These are phyloP conservation scores for Aspergillus chevalieri DNA, from an alignment of 2,329 filamentous ascomycete genomes.

Conservation along the genomic window DNA sequence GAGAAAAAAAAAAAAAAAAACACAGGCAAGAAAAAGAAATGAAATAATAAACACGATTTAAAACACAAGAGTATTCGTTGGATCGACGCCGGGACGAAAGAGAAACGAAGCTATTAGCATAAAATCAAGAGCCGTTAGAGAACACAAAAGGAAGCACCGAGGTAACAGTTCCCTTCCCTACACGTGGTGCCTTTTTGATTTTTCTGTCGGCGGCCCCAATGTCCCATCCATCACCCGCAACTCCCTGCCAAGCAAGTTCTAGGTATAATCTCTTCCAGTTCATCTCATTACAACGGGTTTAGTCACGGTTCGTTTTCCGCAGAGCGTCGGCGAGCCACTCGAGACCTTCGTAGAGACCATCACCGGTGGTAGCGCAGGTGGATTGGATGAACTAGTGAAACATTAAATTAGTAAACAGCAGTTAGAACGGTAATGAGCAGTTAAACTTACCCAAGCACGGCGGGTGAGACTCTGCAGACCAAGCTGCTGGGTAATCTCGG, in stretches of 20 bases:
- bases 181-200: conserved; percentile 17
- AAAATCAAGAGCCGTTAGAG: conserved; percentile 34
- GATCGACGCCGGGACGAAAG: conserved; percentile 28
- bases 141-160: conserved; percentile 27
- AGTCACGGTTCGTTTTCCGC: conserved; percentile 58
- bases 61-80: conserved; percentile 19
- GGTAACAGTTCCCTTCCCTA: conserved; percentile 26
- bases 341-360: conserved; percentile 98
- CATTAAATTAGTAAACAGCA: conserved; percentile 3
- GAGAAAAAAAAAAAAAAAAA: conserved; percentile 6
- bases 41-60: conserved; percentile 24
- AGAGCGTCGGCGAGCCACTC: conserved; percentile 84
- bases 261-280: conserved; percentile 25
- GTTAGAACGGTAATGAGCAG: not conserved
- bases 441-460: conserved; percentile 84
- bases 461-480: conserved; percentile 98
- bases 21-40: conserved; percentile 10
- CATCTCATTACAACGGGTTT: conserved; percentile 30
- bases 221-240: conserved; percentile 32
- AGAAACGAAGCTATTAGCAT: conserved; percentile 37
- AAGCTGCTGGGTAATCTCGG: conserved; percentile 99
- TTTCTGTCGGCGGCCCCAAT: conserved; percentile 20
- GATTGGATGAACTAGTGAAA: conserved; percentile 87
- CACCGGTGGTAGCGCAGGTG: conserved; percentile 96
- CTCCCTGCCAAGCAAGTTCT: conserved; percentile 30